Base-by-base conservation (phyloP, 2,329 filamentous ascomycete genomes). In the Chaetomium strumarium region DNA sequence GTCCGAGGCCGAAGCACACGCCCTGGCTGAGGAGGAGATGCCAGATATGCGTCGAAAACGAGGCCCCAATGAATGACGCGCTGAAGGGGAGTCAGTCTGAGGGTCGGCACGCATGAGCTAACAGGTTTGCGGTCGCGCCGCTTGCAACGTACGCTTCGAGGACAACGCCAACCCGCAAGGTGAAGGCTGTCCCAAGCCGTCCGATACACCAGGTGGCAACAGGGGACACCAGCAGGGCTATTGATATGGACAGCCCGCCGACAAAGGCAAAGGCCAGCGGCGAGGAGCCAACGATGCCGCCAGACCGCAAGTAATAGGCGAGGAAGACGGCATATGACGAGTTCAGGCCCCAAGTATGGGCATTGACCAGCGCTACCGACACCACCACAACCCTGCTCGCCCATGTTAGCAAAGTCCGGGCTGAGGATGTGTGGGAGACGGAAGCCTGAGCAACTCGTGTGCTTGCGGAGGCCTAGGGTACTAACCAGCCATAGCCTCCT, bases 11-110 rank as follows among this genome's bases (percentile, higher is more conserved):
- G 57, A 92, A 91, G 49, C 83, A 80, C 2, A 91, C 63, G 5
- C 88, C 88, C 64, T 92, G 88, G 6, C 77, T 80, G 0, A 92
- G 75, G 52, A 90, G 83, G 0, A 93, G 75, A 34, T 92, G 87
- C 84, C 86, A 91, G 52, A 88, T 83, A 51, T 80, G 63, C 14
- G 65, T 72, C 0, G 85, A 79, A 60, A 90, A 90, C 13, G 82
- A 86, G 8, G 88, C 86, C 1, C 80, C 81, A 41, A 90, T 78
- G 55, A 91, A 77, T 19, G 81, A 83, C 9, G 73, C 69, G 0
- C 71, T 74, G 17, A 16, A 34, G 8, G 13, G 40, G 24, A 36
- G 20, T 11, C 12, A 19, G 8, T n/a, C 24, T n/a, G 8, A 33
- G 31, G 29, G 10, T 46, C 19, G 34, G 17, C 36, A 16, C n/a